Percentiles rank a stretch among this genome's conserved stretches.
These are phyloP conservation scores for Boletus bicolor DNA, from an alignment of 768 basidiomycete species.

Conservation along the genomic window DNA sequence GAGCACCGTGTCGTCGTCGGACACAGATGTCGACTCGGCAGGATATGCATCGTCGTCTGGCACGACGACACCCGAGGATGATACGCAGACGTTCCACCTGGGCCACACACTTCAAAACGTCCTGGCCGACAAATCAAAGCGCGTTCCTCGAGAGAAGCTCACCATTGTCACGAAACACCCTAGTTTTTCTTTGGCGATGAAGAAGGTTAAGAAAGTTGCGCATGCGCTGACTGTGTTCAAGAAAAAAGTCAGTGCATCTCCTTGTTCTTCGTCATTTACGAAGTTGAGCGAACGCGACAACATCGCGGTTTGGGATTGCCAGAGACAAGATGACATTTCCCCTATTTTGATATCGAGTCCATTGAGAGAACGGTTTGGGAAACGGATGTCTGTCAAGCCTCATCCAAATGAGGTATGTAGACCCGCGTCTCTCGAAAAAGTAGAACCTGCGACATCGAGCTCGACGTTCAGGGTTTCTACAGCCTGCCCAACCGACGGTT, in stretches of 20 bases:
- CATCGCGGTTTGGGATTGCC: not conserved
- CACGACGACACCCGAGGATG: conserved; percentile 33
- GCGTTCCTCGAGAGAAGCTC: conserved; percentile 1
- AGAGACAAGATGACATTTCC: conserved; percentile 25
- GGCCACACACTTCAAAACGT: conserved; percentile 6
- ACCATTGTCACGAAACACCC: conserved; percentile 10
- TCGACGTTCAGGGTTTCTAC: conserved; percentile 20
- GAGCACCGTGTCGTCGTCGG: conserved; percentile 12
- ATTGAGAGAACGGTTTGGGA: conserved; percentile 30
- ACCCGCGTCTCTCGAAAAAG: too few species aligned
- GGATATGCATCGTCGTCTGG: conserved; percentile 29
- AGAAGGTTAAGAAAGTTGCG: conserved; percentile 21
- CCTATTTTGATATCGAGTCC: conserved; percentile 26
- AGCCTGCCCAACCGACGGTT: conserved; percentile 31
- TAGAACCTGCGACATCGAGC: not conserved
- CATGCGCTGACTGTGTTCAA: conserved; percentile 21
- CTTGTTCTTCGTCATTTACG: not conserved
- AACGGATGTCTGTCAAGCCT: conserved; percentile 24
- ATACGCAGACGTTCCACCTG: conserved; percentile 22
- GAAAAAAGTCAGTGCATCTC: conserved; percentile 20
- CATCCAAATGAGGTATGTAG: conserved; percentile 28
- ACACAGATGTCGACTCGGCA: conserved; percentile 21
- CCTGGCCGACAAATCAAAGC: conserved; percentile 6
- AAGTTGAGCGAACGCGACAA: not conserved
- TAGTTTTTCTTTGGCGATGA: conserved; percentile 19